These are phyloP conservation scores for Yarrowia sp. DNA, from an alignment of 805 yeast species.

Conservation along the genomic window DNA sequence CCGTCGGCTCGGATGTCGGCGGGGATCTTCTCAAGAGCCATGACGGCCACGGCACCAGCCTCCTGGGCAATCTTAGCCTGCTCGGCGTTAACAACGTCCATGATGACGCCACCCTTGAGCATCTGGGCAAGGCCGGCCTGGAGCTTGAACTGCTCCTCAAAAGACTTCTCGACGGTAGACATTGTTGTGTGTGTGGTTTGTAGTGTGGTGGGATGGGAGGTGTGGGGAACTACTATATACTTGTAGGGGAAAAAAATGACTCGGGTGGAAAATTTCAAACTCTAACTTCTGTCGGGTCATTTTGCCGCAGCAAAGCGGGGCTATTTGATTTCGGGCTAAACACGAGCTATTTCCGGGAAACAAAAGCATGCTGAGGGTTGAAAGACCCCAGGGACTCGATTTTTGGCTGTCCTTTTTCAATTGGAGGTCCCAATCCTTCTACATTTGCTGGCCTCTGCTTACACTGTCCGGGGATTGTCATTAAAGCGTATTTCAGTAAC, in stretches of 20 bases:
- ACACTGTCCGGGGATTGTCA: not conserved
- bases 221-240: conserved; percentile 25
- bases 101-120: conserved; percentile 62
- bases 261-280: conserved; percentile 26
- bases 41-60: conserved; percentile 87
- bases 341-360: not conserved
- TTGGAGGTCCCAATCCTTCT: not conserved
- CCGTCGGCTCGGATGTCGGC: conserved; percentile 82
- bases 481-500: conserved; percentile 17
- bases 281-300: conserved; percentile 19
- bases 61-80: conserved; percentile 76
- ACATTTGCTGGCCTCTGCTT: too few relatives aligned
- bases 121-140: conserved; percentile 82
- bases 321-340: not conserved
- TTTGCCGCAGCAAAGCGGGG: conserved; percentile 23
- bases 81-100: conserved; percentile 68
- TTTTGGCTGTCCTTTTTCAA: not conserved
- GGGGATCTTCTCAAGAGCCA: conserved; percentile 83
- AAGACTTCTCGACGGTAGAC: conserved; percentile 24
- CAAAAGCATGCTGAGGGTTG: not conserved
- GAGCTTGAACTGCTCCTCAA: conserved; percentile 35
- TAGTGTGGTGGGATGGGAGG: not conserved
- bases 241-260: conserved; percentile 22
- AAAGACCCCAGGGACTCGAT: not conserved
- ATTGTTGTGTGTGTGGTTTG: not conserved